Evolutionary conservation across 768 basidiomycete species (phyloP).

Genomic region (Collybia nuda): DNA sequence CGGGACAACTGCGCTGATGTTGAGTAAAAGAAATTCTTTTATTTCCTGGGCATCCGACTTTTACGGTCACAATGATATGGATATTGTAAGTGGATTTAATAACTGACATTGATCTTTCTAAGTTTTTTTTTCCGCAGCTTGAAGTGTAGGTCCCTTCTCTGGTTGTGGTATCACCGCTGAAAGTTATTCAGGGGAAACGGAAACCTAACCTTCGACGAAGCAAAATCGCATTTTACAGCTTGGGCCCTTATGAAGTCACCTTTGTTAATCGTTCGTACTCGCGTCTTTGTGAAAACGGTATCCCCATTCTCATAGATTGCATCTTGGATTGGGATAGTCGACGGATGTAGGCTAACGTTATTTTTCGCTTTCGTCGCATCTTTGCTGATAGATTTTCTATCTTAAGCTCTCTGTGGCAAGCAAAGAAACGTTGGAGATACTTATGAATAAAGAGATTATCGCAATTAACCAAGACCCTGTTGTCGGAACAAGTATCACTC

Average conservation of each 20-base stretch:
- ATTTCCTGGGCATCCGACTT: constrained; percentile 64
- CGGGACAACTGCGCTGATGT: neutral
- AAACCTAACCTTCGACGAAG: constrained; percentile 56
- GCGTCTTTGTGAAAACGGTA: neutral
- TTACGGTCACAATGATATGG: constrained; percentile 67
- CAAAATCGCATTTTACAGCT: constrained; percentile 70
- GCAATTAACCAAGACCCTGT: constrained; percentile 71
- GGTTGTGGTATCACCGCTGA: neutral
- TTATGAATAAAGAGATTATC: constrained; percentile 63
- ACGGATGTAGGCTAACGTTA: constrained; percentile 4
- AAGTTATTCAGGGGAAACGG: constrained; percentile 55
- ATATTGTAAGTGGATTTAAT: constrained; percentile 44
- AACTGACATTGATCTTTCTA: neutral
- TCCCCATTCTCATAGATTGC: neutral
- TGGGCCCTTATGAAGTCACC: constrained; percentile 72
- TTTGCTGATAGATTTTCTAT: no score
- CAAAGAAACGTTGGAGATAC: constrained; percentile 49
- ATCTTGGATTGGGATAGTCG: constrained; percentile 11
- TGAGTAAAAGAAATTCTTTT: constrained; percentile 56
- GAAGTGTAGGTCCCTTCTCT: constrained; percentile 42
- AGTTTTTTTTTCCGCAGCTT: constrained; percentile 31
- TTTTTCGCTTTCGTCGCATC: no score
- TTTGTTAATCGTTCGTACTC: constrained; percentile 36
- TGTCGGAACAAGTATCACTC: constrained; percentile 58
- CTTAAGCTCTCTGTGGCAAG: constrained; percentile 43